phyloP scores from a whole-genome alignment of 2,329 filamentous ascomycete species.

The Fusarium sp. region DNA sequence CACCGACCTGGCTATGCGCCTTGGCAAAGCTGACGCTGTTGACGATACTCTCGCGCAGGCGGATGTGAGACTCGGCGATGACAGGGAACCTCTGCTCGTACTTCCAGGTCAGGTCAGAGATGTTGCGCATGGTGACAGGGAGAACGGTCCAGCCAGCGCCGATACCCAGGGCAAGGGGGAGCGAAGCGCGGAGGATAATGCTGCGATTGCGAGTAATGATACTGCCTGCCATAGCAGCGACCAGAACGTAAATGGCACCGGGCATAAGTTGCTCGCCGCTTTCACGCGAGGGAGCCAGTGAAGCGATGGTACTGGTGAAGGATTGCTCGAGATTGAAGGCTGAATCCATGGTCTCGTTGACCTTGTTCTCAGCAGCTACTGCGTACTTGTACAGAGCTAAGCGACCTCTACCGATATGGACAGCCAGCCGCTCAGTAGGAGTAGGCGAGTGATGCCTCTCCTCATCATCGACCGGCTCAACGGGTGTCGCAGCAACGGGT shows the following conservation, averaged over 20 bases:
- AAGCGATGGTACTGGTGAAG: constrained; percentile 89
- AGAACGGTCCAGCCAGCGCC: constrained; percentile 85
- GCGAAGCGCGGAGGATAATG: constrained; percentile 78
- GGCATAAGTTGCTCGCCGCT: constrained; percentile 90
- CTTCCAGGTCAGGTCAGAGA: constrained; percentile 85
- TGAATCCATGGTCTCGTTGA: constrained; percentile 83
- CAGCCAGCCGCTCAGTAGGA: constrained; percentile 88
- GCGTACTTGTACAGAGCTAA: constrained; percentile 83
- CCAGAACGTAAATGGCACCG: constrained; percentile 89
- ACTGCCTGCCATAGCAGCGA: constrained; percentile 92
- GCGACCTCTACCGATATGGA: constrained; percentile 81
- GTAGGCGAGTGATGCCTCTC: constrained; percentile 66
- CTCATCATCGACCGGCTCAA: constrained; percentile 46
- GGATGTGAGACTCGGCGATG: constrained; percentile 82
- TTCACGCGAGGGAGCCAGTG: constrained; percentile 84
- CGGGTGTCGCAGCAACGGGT: constrained; percentile 42
- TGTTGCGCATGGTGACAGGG: constrained; percentile 89
- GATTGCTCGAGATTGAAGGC: constrained; percentile 87
- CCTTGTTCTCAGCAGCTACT: constrained; percentile 77
- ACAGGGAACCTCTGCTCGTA: constrained; percentile 92
- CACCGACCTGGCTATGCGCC: constrained; percentile 76
- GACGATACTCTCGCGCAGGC: constrained; percentile 73
- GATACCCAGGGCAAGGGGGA: constrained; percentile 82
- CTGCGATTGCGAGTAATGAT: constrained; percentile 91
- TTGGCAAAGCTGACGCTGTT: constrained; percentile 77